Base-by-base conservation (phyloP, 2,329 filamentous ascomycete species). In the Talaromyces atroroseus region DNA sequence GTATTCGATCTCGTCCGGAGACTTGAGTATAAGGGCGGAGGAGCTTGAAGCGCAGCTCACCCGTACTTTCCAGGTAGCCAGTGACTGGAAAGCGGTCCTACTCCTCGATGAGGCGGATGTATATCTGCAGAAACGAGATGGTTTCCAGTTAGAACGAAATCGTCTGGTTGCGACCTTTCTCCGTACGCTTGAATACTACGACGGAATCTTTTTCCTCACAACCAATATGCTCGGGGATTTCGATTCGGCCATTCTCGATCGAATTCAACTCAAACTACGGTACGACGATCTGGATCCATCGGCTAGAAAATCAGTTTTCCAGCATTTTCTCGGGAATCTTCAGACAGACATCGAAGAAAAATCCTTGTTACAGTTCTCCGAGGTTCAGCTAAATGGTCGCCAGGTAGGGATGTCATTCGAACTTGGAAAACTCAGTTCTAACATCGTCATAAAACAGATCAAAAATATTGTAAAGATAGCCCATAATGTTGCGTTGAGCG, bases 1-100 rank as follows among this genome's bases (percentile, higher is more conserved):
- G 7, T 75, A 82, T 54, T 73, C 75, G 50, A 51, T 57, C 36
- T 59, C 53, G 24, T 52, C 47, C 23, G 51, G 46, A 49, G 50
- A 58, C 20, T 40, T 60, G 14, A 54, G 55, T 32, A 47, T 47
- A 45, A 32, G 50, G 21, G 55, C 56, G 20, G 51, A 45, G 29
- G 14, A 54, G 23, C 47, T 60, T 24, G 56, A 60, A 21, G 48
- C 24, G 7, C 24, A 54, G 42, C 56, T 60, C 10, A 51, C 38
- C 34, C 26, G 46, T 23, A 34, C 45, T n/a, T 58, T 60, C 46
- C 36, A 46, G 20, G 46, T 47, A 11, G 55, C 46, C 18, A 48
- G 29, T 11, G 20, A 51, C 7, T 59, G 60, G 61, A 59, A 58
- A 36, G 60, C 58, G 20, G 58, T 63, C 16, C 32, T 63, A 2